Conservation (phyloP, 345 rosid species). For the Boechera divaricarpa region DNA sequence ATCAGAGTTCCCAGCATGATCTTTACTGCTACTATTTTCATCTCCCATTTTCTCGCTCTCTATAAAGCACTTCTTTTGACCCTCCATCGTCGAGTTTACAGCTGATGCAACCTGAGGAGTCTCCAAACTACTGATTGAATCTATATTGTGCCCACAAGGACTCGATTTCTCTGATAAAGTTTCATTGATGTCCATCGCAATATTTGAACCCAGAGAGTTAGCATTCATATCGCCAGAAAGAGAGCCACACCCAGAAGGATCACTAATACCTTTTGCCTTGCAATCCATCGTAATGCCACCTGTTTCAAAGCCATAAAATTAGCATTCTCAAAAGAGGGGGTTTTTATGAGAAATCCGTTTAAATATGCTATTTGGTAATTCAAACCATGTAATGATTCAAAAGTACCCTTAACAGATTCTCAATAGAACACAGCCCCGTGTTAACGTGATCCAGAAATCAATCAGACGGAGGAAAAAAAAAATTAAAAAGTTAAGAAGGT, state of each 20-base stretch:
- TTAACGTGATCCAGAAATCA: slow-evolving; percentile 29
- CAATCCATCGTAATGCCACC: slow-evolving; percentile 39
- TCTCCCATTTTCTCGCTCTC: slow-evolving; percentile 39
- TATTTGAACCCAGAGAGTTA: slow-evolving; percentile 30
- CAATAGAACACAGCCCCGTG: slow-evolving; percentile 47
- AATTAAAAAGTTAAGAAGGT: slow-evolving; percentile 20
- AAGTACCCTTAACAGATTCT: slow-evolving; percentile 27
- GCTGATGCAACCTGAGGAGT: slow-evolving; percentile 32
- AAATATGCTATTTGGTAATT: slow-evolving; percentile 36
- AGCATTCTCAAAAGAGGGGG: slow-evolving; percentile 29
- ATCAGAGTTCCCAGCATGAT: slow-evolving; percentile 22
- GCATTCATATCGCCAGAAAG: slow-evolving; percentile 33
- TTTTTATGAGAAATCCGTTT: slow-evolving; percentile 24
- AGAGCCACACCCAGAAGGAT: slow-evolving; percentile 31
- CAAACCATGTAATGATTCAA: slow-evolving; percentile 32
- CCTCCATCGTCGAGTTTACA: slow-evolving; percentile 13
- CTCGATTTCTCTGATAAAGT: slow-evolving; percentile 34
- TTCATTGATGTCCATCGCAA: slow-evolving; percentile 20
- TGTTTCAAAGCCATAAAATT: background rate
- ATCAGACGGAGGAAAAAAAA: slow-evolving; percentile 7
- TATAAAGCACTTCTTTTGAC: background rate
- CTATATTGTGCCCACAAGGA: slow-evolving; percentile 19
- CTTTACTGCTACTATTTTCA: slow-evolving; percentile 18
- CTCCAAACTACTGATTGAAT: slow-evolving; percentile 21
- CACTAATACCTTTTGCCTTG: slow-evolving; percentile 37